Evolutionary conservation across 805 yeast species (phyloP), one percentile per base, ranked within the genome.

Genomic region (Spathaspora arborariae): DNA sequence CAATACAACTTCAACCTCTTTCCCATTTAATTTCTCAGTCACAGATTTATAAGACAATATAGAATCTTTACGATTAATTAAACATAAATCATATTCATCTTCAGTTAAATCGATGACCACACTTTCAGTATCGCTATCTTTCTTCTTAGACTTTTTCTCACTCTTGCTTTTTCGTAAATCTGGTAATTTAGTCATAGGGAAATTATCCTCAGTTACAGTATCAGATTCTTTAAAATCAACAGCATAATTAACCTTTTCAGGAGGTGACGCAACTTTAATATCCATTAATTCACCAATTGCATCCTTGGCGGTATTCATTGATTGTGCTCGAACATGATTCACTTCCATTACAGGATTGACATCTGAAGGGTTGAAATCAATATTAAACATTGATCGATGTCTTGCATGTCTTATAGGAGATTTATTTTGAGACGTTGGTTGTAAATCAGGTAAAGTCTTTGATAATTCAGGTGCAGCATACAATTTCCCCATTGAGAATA

Each of bases 61-160:
- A 4, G 75, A 65, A 46, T 68, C 59, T 11, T 60, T 55, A 39
- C 77, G 55, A 48, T 64, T 62, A 5, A 72, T 55, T 54, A 64
- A 58, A 51, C 68, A 67, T 9, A 70, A 57, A 42, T 70, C 70
- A 47, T 68, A 72, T 27, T 57, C 60, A 7, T 69, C 76, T 45
- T 68, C 60, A 1, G 76, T 72, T 44, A 72, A 57, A 49, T 72
- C 77, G 37, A 72, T 71, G 4, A 66, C 56, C 2, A 72, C 70
- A 49, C 74, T 70, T 39, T 62, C 70, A 8, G 57, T 56, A 34
- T 71, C 77, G 20, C 15, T 21, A 10, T 22, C 40, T 11, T 9
- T 24, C 5, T 24, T 13, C 7, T 19, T 18, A 3, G 11, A 5
- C 33, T 33, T 33, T n/a, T 33, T 33, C 9, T 4, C 11, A 20